phyloP scores from a whole-genome alignment of 768 basidiomycete species.

The Suillus decipiens region DNA sequence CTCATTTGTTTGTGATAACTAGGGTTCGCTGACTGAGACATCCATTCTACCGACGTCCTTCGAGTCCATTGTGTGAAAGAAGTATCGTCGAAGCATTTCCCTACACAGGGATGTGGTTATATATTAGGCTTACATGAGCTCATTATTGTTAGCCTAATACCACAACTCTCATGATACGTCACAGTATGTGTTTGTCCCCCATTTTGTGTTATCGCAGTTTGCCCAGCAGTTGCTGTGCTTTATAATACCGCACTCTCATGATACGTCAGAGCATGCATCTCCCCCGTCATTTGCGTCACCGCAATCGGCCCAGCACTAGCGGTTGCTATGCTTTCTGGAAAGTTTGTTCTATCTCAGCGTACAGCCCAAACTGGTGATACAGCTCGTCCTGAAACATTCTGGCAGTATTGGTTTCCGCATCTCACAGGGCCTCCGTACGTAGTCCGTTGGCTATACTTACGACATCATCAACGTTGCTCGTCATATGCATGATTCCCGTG shows the following conservation, averaged over 20 bases:
- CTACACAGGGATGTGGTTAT: background rate
- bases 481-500: background rate
- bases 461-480: constrained; percentile 1
- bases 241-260: background rate
- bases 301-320: background rate
- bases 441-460: background rate
- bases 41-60: constrained; percentile 3
- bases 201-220: background rate
- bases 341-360: background rate
- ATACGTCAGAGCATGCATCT: background rate
- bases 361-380: background rate
- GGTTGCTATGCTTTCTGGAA: background rate
- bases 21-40: background rate
- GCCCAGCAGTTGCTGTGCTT: background rate
- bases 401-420: background rate
- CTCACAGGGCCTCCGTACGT: background rate
- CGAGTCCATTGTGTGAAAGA: background rate
- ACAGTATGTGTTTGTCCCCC: background rate
- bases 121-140: background rate
- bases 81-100: background rate
- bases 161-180: background rate
- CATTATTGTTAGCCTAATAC: background rate
- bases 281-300: background rate
- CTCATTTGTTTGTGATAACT: background rate
- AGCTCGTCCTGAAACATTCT: background rate